These are phyloP conservation scores for Pseudofabraea citricarpa DNA, from an alignment of 2,329 filamentous ascomycete genomes.

Conservation along the genomic window DNA sequence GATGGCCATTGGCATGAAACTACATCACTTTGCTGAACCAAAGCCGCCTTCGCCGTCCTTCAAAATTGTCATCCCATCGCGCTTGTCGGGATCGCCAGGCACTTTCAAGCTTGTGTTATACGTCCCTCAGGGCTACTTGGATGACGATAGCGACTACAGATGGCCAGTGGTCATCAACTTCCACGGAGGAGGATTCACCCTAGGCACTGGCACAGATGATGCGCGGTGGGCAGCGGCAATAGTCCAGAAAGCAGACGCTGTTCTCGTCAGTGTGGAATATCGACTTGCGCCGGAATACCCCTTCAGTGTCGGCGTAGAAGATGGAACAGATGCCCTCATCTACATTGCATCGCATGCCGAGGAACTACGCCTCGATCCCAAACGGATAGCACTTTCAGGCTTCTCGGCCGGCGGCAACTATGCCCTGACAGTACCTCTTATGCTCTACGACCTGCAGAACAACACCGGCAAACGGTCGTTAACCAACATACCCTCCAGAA, in stretches of 20 bases:
- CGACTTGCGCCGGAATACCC: slow-evolving; percentile 61
- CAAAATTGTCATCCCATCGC: slow-evolving; percentile 26
- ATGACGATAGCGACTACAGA: slow-evolving; percentile 19
- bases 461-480: slow-evolving; percentile 30
- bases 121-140: slow-evolving; percentile 33
- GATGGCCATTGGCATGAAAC: slow-evolving; percentile 29
- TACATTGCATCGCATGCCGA: slow-evolving; percentile 52
- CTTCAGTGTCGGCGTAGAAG: slow-evolving; percentile 61
- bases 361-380: slow-evolving; percentile 52
- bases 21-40: slow-evolving; percentile 27
- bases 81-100: slow-evolving; percentile 21
- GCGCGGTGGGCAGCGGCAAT: slow-evolving; percentile 54
- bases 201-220: slow-evolving; percentile 59
- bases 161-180: slow-evolving; percentile 58
- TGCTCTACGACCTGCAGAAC: slow-evolving; percentile 38
- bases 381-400: slow-evolving; percentile 53
- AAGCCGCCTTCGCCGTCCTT: slow-evolving; percentile 25
- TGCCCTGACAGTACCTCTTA: slow-evolving; percentile 32
- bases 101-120: slow-evolving; percentile 38
- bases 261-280: slow-evolving; percentile 63
- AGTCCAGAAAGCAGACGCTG: slow-evolving; percentile 43
- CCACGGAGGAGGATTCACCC: slow-evolving; percentile 63
- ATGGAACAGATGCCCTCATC: slow-evolving; percentile 59
- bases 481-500: background rate
- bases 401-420: slow-evolving; percentile 49